Percentiles rank a stretch among this genome's conserved stretches.
Evolutionary conservation across 768 basidiomycete genomes (phyloP).

Genomic region (Russula sp.): DNA sequence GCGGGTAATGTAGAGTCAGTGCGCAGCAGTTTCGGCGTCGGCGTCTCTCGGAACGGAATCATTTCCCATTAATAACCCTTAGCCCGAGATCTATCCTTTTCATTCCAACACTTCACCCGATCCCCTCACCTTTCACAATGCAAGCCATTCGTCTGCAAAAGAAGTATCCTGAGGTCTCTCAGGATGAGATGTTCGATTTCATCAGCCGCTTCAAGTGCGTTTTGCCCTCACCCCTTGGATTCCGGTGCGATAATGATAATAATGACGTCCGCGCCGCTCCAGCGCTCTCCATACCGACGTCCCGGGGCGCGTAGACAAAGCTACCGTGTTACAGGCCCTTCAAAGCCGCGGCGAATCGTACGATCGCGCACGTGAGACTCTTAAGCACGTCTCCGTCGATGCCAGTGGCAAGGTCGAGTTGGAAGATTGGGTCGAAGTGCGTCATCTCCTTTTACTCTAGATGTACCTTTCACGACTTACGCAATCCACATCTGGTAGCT

Average conservation of each 20-base stretch:
- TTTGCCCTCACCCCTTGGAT: conserved; percentile 12
- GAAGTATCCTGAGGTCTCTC: conserved; percentile 87
- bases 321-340: conserved; percentile 71
- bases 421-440: conserved; percentile 97
- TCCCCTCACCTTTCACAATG: conserved; percentile 43
- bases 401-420: conserved; percentile 94
- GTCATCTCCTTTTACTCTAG: conserved; percentile 29
- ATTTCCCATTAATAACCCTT: conserved; percentile 8
- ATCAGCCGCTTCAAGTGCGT: conserved; percentile 95
- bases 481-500: conserved; percentile 46
- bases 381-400: conserved; percentile 93
- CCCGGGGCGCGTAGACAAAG: conserved; percentile 81
- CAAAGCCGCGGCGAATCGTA: conserved; percentile 85
- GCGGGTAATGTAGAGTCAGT: background rate
- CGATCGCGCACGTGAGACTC: conserved; percentile 81
- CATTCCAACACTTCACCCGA: background rate
- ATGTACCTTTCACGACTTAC: background rate
- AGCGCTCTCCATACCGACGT: conserved; percentile 76
- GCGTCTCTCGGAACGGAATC: background rate
- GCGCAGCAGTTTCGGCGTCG: background rate
- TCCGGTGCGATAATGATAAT: conserved; percentile 18
- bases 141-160: conserved; percentile 83
- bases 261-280: conserved; percentile 22
- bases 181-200: conserved; percentile 93
- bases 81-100: conserved; percentile 1